Evolutionary conservation across 192 early-diverging fungal genomes (phyloP), one percentile per base, ranked within the genome.

Genomic region (Entomortierella beljakovae): DNA sequence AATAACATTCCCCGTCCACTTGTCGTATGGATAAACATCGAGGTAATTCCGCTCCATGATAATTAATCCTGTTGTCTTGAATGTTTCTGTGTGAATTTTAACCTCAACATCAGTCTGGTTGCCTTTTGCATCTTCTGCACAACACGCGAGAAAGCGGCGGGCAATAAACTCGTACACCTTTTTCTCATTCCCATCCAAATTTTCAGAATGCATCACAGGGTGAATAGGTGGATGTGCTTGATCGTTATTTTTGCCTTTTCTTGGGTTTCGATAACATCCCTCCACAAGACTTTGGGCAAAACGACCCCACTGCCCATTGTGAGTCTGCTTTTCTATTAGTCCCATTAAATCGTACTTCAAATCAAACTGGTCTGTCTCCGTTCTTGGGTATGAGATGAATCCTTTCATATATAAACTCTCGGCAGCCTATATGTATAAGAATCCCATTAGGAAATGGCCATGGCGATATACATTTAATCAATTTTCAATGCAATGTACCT

Each of bases 141-240:
- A 99, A 79, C 92, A 95, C 5, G 94, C 98, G 15, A 99, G 82
- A 76, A 98, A 99, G 10, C 96, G 83, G 6, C 97, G 83, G 1
- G 90, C 85, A 34, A 98, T 88, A 71, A 94, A 95, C 50, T 99
- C 97, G 81, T 94, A 98, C 0, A 99, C 85, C 7, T 84, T 74
- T 59, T 86, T 82, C 8, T 93, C 88, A 35, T 95, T 89, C 11
- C 92, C 93, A 5, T 62, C 66, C 31, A 79, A 46, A 20, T 49
- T 69, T 20, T 59, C 62, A 4, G 71, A 69, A 22, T 72, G 80
- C 25, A 79, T 86, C 0, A 91, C 92, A 1, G 98, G 97, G 75
- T 99, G 97, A 70, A 99, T 99, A 11, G 98, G 98, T 22, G 97
- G 98, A 91, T 99, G 98, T 1, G 98, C 96, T 69, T 97, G 90